Conservation (phyloP, 768 basidiomycete genomes). For the Leccinum subtestaceum region DNA sequence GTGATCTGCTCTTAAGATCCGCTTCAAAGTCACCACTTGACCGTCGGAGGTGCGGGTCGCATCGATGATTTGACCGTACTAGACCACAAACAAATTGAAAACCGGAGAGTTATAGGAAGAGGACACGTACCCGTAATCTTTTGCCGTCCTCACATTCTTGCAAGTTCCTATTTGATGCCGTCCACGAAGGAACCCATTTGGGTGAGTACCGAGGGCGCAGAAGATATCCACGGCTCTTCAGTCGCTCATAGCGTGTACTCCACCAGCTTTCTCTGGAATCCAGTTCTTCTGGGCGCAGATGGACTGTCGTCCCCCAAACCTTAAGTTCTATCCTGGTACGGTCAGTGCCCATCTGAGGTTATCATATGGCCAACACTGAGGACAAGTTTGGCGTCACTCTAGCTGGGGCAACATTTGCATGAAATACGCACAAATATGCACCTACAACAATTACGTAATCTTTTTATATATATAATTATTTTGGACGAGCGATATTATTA, state of each 20-base stretch:
- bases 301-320: neutral
- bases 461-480: too few species aligned
- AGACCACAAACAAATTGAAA: neutral
- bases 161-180: neutral
- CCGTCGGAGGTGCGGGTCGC: conserved; percentile 32
- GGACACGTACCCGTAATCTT: neutral
- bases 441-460: too few species aligned
- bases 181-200: neutral
- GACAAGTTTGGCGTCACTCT: too few species aligned
- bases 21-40: conserved; percentile 30
- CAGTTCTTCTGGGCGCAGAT: conserved; percentile 2
- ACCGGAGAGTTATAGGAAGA: neutral
- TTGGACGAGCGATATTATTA: too few species aligned
- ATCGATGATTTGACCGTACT: conserved; percentile 19
- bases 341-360: neutral
- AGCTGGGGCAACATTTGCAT: too few species aligned
- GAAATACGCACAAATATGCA: too few species aligned
- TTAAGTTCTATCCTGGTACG: neutral
- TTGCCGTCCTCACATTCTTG: neutral
- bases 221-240: neutral
- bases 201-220: neutral
- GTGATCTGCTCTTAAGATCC: conserved; percentile 6
- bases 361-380: too few species aligned
- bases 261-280: conserved; percentile 6
- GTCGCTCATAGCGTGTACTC: neutral